Evolutionary conservation across 2,329 filamentous ascomycete genomes (phyloP), one percentile per base, ranked within the genome.

Genomic region (Xylaria sp.): DNA sequence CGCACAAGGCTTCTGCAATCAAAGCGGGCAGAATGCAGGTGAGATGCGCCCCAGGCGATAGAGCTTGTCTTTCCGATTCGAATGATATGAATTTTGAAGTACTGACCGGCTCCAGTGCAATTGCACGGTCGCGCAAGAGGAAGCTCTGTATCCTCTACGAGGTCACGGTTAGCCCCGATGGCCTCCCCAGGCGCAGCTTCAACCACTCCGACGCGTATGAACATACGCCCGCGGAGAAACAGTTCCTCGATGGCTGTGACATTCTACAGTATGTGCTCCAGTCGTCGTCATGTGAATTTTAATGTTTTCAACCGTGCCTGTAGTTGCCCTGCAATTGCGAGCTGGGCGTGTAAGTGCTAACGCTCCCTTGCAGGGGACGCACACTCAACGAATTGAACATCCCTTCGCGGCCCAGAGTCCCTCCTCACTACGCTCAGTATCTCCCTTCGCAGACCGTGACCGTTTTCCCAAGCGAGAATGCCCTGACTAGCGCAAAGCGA

Each of bases 71-170:
- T 82, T 83, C 81, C 82, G 82, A 84, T 84, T 73, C 76, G 73
- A 79, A 80, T 73, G 78, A 82, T 86, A 72, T 77, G 62, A 73
- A 75, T 80, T 82, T 81, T 58, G 76, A 67, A 65, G 64, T 84
- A 76, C 80, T 88, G 70, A 87, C 77, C 45, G 27, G 69, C 69
- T 73, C 66, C 78, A 91, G 89, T 82, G 85, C 87, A 87, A 90
- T 91, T 86, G 88, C 92, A 85, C 87, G 86, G 81, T 93, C 92
- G 86, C 91, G 92, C 81, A 96, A 96, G 88, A 90, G 93, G 81
- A 96, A 96, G 86, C 87, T 97, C 79, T 90, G 91, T 79, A 92
- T 96, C 83, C 87, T 97, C 75, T 97, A 92, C 84, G 86, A 87
- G 74, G 88, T 92, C 86, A 90, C 92, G 84, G 91, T 91, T 79